Base-by-base conservation (phyloP, 2,329 filamentous ascomycete species). In the Neoscytalidium dimidiatum region DNA sequence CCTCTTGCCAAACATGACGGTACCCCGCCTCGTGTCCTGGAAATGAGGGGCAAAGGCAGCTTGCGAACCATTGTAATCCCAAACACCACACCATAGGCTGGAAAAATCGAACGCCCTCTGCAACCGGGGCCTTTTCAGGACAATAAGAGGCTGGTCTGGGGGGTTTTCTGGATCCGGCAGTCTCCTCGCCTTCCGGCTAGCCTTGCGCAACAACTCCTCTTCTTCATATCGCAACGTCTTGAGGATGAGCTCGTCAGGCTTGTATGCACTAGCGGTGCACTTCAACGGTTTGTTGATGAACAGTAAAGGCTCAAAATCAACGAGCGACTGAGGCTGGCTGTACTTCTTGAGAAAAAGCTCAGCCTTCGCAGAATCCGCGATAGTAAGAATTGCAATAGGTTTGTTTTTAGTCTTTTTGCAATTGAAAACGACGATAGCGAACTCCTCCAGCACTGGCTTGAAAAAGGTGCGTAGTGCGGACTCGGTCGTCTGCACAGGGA, bases 321-420 rank as follows among this genome's bases (percentile, higher is more conserved):
- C 31, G 38, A 69, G 67, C 17, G 68, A 60, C 56, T 69, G 28
- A 19, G 64, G 35, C 35, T 67, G 31, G 41, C 78, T 77, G 66
- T 78, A 74, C 5, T 57, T 52, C 6, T 68, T 60, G 5, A 86
- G 71, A 68, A 87, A 86, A 2, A 48, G 67, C n/a, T 76, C 65
- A 0, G 75, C 83, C 21, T 81, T 78, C 1, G 67, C 58, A 1
- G 53, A 23, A 62, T 78, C 74, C 1, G 82, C 76, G 23, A 86
- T 78, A 0, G 83, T 84, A 44, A 86, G 67, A 13, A 74, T 77
- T 0, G 80, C 85, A 67, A 76, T 78, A 13, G 67, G 66, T 64
- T 80, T 82, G 35, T 70, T 72, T 14, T 66, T 70, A 3, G 75
- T 71, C 67, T 85, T 85, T 33, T 80, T 75, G 51, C 79, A 79